Evolutionary conservation across 352 stramenopile species (phyloP).

Genomic region (Pythium sukuiense): DNA sequence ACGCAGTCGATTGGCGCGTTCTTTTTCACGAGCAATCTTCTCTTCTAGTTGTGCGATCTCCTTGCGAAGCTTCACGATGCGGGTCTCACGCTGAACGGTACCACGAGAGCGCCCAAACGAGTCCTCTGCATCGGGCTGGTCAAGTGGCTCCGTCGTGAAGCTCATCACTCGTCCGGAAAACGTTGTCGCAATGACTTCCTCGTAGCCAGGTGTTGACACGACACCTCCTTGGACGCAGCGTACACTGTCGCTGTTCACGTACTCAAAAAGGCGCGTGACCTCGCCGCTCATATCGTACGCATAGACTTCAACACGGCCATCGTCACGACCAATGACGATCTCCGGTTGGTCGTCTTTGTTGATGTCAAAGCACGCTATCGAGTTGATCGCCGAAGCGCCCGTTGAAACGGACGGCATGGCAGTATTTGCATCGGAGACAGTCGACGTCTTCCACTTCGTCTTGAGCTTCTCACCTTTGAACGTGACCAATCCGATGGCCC

Average conservation of each 20-base stretch:
- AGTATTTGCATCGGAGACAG: slow-evolving; percentile 7
- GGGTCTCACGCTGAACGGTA: slow-evolving; percentile 70
- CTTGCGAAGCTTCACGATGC: slow-evolving; percentile 82
- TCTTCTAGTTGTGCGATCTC: slow-evolving; percentile 68
- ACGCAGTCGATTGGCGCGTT: slow-evolving; percentile 36
- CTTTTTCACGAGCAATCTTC: slow-evolving; percentile 61
- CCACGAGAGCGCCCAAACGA: slow-evolving; percentile 74
- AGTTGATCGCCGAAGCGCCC: slow-evolving; percentile 58
- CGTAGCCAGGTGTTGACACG: slow-evolving; percentile 65
- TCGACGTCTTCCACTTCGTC: slow-evolving; percentile 39
- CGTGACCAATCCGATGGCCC: slow-evolving; percentile 54
- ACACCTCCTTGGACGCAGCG: slow-evolving; percentile 72
- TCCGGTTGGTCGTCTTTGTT: slow-evolving; percentile 79
- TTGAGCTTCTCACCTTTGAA: slow-evolving; percentile 82
- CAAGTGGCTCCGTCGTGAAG: slow-evolving; percentile 82
- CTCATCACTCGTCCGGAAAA: slow-evolving; percentile 80
- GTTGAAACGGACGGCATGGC: slow-evolving; percentile 13
- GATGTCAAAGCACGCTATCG: slow-evolving; percentile 74
- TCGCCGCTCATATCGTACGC: slow-evolving; percentile 51
- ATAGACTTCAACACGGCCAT: slow-evolving; percentile 79
- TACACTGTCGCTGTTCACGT: slow-evolving; percentile 71
- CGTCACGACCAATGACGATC: slow-evolving; percentile 77
- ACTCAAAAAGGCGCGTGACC: slow-evolving; percentile 66
- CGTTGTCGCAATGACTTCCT: slow-evolving; percentile 75
- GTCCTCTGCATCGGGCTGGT: slow-evolving; percentile 72